Percentiles rank a stretch among this genome's conserved stretches.
phyloP scores from a whole-genome alignment of 805 yeast genomes.

The Yamadazyma scolyti region DNA sequence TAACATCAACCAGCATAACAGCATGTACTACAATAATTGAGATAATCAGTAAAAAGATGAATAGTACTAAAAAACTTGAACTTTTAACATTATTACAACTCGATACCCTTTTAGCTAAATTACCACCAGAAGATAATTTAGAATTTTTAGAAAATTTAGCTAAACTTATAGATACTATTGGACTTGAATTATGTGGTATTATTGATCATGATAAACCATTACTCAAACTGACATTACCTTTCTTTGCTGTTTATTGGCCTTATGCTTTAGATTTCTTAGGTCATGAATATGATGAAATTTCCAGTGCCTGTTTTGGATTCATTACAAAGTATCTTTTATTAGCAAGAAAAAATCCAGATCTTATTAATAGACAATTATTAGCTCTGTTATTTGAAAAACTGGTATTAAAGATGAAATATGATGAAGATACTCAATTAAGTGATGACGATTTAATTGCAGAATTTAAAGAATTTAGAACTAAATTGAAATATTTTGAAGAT shows the following conservation, averaged over 20 bases:
- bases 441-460: conserved; percentile 73
- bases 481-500: conserved; percentile 78
- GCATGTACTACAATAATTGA: conserved; percentile 60
- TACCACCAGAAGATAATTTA: conserved; percentile 36
- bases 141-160: conserved; percentile 78
- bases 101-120: conserved; percentile 45
- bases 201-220: conserved; percentile 51
- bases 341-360: conserved; percentile 51
- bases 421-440: conserved; percentile 57
- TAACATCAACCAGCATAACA: conserved; percentile 22
- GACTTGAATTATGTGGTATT: conserved; percentile 69
- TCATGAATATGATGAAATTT: conserved; percentile 86
- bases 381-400: conserved; percentile 63
- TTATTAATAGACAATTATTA: conserved; percentile 46
- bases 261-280: conserved; percentile 64
- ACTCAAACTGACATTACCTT: conserved; percentile 34
- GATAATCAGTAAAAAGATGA: conserved; percentile 75
- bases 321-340: conserved; percentile 69
- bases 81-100: conserved; percentile 67
- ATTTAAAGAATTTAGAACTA: conserved; percentile 73
- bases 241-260: conserved; percentile 64
- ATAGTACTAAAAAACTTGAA: conserved; percentile 64
- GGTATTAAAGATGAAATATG: conserved; percentile 75
- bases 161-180: conserved; percentile 67
- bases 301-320: conserved; percentile 78